Conservation (phyloP, 306 rosid genomes). For the Cercis canadensis region DNA sequence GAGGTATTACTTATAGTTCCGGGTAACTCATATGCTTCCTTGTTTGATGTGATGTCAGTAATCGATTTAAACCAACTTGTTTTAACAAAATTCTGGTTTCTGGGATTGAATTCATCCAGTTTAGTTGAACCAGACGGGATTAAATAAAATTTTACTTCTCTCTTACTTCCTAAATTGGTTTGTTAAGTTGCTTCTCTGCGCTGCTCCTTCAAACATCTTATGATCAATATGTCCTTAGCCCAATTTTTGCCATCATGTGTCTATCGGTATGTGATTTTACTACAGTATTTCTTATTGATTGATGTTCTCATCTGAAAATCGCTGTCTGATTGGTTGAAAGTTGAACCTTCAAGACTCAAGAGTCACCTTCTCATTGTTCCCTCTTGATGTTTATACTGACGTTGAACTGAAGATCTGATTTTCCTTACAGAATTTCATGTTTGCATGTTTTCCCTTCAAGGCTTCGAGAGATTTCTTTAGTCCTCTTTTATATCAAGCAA, state of each 20-base stretch:
- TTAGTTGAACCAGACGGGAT: background rate
- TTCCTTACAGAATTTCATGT: background rate
- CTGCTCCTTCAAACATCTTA: background rate
- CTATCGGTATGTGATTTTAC: background rate
- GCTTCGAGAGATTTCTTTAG: background rate
- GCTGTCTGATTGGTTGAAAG: background rate
- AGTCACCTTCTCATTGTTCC: background rate
- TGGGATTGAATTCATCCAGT: background rate
- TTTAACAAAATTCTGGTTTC: background rate
- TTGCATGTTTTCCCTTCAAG: background rate
- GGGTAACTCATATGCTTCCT: background rate
- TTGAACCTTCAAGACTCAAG: background rate
- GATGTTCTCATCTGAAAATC: background rate
- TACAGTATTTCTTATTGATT: no score
- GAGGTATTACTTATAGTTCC: constrained; percentile 54
- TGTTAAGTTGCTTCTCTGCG: no score
- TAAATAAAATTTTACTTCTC: background rate
- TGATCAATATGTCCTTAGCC: background rate
- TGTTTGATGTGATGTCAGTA: constrained; percentile 8
- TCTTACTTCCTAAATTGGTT: background rate
- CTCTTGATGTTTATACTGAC: background rate
- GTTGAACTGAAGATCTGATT: background rate
- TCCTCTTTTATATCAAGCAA: background rate
- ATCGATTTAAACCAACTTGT: background rate
- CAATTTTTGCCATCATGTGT: no score